phyloP scores from a whole-genome alignment of 2,329 filamentous ascomycete genomes.

The Epichloe brachyelytri region DNA sequence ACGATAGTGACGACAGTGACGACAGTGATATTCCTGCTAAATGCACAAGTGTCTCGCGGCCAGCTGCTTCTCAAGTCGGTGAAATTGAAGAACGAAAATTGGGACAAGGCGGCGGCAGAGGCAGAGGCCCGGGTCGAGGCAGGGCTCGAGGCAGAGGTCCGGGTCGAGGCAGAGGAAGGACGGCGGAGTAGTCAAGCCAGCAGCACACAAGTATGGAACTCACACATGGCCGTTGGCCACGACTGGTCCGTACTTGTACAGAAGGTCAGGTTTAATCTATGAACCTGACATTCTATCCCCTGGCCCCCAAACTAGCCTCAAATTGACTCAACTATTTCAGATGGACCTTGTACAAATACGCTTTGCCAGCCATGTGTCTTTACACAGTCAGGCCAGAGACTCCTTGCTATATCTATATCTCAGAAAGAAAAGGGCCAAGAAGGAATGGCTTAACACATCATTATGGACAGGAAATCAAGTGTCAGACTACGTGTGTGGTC shows the following conservation, averaged over 20 bases:
- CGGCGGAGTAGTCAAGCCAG: neutral
- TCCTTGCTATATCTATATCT: too few relatives aligned
- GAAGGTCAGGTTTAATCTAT: neutral
- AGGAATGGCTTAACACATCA: too few relatives aligned
- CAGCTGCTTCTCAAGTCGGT: neutral
- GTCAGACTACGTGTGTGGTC: too few relatives aligned
- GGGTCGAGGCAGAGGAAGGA: neutral
- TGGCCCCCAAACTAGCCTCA: too few relatives aligned
- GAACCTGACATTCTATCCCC: too few relatives aligned
- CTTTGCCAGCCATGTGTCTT: too few relatives aligned
- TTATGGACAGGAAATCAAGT: too few relatives aligned
- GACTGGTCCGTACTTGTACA: neutral
- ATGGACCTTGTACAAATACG: too few relatives aligned
- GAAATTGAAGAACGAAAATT: neutral
- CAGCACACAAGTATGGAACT: neutral
- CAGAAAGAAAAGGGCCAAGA: too few relatives aligned
- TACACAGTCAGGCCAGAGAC: too few relatives aligned
- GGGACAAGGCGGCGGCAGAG: neutral
- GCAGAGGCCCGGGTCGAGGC: constrained; percentile 8
- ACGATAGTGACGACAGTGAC: constrained; percentile 6
- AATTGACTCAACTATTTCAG: too few relatives aligned
- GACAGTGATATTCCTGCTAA: constrained; percentile 11
- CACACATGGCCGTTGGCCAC: neutral
- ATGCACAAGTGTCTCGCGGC: neutral
- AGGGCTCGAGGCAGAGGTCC: constrained; percentile 9